Conservation (phyloP, 371 early-diverging fungal species). For the Quaeritorhiza haematococci region DNA sequence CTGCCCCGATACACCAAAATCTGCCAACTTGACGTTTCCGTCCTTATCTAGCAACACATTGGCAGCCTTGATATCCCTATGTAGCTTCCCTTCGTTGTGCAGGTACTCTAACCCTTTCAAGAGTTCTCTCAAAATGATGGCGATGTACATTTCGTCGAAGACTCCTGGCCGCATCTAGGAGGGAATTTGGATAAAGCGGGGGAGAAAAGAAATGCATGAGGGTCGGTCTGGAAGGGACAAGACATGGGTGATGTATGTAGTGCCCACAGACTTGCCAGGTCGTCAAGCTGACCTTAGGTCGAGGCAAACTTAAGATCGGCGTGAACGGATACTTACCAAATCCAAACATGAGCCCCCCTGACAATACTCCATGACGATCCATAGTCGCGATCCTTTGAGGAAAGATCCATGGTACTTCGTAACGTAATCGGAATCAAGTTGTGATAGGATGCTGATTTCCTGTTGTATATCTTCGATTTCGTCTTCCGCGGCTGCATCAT, state of each 20-base stretch:
- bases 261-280: too few relatives aligned
- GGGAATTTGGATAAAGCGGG: too few relatives aligned
- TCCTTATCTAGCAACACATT: constrained; percentile 74
- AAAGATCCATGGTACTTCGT: constrained; percentile 70
- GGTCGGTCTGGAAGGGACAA: not conserved
- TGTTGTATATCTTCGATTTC: constrained; percentile 97
- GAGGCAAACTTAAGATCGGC: not conserved
- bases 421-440: constrained; percentile 83
- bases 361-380: constrained; percentile 94
- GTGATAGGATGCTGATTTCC: constrained; percentile 93
- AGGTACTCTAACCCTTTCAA: constrained; percentile 91
- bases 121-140: constrained; percentile 86
- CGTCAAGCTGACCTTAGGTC: too few relatives aligned
- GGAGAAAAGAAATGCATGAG: too few relatives aligned
- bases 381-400: constrained; percentile 52
- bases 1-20: constrained; percentile 97
- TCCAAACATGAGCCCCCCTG: constrained; percentile 89
- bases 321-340: constrained; percentile 57
- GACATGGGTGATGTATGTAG: too few relatives aligned
- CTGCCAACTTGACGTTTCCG: constrained; percentile 88
- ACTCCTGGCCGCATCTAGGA: constrained; percentile 31
- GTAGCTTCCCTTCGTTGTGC: constrained; percentile 89
- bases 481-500: constrained; percentile 75
- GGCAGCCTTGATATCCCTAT: constrained; percentile 81
- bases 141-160: constrained; percentile 84